These are phyloP conservation scores for Alliaria petiolata DNA, from an alignment of 345 rosid genomes.

Conservation along the genomic window DNA sequence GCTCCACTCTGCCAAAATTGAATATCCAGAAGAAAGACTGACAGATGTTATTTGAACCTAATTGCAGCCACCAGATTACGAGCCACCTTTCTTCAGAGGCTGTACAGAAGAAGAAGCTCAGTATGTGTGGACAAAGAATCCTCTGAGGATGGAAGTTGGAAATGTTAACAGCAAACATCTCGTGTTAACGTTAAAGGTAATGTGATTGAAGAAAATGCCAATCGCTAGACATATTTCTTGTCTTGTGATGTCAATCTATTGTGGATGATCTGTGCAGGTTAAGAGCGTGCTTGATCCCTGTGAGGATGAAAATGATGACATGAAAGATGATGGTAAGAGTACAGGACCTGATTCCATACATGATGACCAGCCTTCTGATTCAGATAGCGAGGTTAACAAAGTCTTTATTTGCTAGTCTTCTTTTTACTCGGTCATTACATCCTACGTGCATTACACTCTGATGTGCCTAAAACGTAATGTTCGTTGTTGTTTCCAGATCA, in stretches of 20 bases:
- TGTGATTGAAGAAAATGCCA: neutral
- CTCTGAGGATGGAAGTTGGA: constrained; percentile 94
- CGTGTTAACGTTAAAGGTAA: constrained; percentile 81
- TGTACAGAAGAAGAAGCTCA: constrained; percentile 82
- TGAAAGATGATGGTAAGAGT: constrained; percentile 66
- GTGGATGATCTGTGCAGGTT: constrained; percentile 48
- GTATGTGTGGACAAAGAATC: constrained; percentile 77
- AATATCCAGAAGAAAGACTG: constrained; percentile 1
- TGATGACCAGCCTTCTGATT: constrained; percentile 58
- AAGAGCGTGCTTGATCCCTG: constrained; percentile 99
- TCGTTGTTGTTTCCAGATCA: constrained; percentile 47
- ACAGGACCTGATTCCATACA: constrained; percentile 59
- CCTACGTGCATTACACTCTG: neutral
- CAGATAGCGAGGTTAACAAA: constrained; percentile 77
- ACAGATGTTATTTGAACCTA: neutral
- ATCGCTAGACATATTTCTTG: neutral
- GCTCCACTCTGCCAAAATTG: neutral
- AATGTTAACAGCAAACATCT: constrained; percentile 96
- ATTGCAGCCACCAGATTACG: constrained; percentile 82
- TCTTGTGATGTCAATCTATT: neutral
- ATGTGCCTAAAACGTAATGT: neutral
- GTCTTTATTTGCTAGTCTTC: neutral
- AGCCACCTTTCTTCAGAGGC: constrained; percentile 93
- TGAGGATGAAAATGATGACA: constrained; percentile 77
- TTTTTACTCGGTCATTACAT: neutral